A percentile compares a stretch with the other conserved stretches of the same genome.
Evolutionary conservation across 306 rosid genomes (phyloP).

Genomic region (Prunus kanzakura): DNA sequence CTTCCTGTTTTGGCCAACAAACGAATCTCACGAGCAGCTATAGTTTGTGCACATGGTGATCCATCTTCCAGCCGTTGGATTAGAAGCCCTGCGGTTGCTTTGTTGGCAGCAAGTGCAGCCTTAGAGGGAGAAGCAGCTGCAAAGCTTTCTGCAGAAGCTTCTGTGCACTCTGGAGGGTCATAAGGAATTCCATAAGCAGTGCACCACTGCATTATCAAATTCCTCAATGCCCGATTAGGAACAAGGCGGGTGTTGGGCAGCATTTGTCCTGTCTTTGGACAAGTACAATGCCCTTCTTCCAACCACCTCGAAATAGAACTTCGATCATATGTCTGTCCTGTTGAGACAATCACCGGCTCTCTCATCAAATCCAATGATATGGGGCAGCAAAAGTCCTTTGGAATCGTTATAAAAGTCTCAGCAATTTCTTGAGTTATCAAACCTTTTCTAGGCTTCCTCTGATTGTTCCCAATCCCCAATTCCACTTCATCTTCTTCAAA

Average conservation of each 20-base stretch:
- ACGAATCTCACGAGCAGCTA: conserved; percentile 90
- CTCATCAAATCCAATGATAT: conserved; percentile 84
- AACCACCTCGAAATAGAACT: conserved; percentile 81
- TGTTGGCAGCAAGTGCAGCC: conserved; percentile 73
- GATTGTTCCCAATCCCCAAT: conserved; percentile 27
- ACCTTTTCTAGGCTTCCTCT: conserved; percentile 51
- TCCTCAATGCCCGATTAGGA: conserved; percentile 76
- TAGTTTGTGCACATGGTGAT: conserved; percentile 49
- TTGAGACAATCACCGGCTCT: conserved; percentile 80
- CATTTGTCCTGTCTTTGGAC: conserved; percentile 93
- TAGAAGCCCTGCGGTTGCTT: conserved; percentile 65
- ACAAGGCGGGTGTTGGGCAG: conserved; percentile 60
- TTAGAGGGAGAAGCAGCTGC: conserved; percentile 60
- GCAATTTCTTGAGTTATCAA: conserved; percentile 70
- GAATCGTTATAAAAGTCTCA: conserved; percentile 67
- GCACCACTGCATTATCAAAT: conserved; percentile 82
- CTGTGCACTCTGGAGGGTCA: conserved; percentile 58
- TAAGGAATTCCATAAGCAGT: conserved; percentile 72
- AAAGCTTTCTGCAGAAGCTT: conserved; percentile 45
- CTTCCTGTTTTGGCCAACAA: conserved; percentile 83
- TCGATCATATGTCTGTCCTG: conserved; percentile 90
- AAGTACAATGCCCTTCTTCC: conserved; percentile 90
- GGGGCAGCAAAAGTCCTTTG: conserved; percentile 82
- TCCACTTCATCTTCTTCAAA: conserved; percentile 80
- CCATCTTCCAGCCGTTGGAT: conserved; percentile 72